Evolutionary conservation across 2,329 filamentous ascomycete genomes (phyloP), one percentile per base, ranked within the genome.

Genomic region (Venturia asperata): DNA sequence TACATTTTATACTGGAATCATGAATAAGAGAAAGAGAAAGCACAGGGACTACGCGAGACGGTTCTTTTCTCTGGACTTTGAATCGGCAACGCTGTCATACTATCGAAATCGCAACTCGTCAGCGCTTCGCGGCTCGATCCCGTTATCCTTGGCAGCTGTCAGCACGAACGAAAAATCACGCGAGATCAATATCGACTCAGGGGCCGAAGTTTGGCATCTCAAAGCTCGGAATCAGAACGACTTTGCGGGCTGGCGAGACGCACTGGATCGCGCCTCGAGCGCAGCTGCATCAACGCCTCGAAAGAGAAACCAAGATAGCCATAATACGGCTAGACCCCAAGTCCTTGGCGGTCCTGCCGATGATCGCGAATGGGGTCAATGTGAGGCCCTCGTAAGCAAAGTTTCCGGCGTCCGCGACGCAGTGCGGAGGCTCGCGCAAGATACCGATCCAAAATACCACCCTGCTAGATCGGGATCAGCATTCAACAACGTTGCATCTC

Each of bases 61-160:
- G 45, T 99, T 94, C 81, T 99, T 99, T 77, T 97, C 93, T 0
- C 82, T 99, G 64, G 94, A 99, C 75, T 97, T 92, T 74, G 92
- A 89, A 4, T 92, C 93, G 0, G 96, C 90, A 67, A 97, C 94
- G 0, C 80, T 99, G 41, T 97, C 94, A 0, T 99, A 99, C 78
- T 99, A 97, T 74, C 90, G 95, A 73, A 94, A 93, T 74, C 88
- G 91, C 58, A 93, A 95, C 73, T 96, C 93, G 5, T 95, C 93
- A 6, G 92, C 93, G 0, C 81, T 99, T 55, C 86, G 94, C 67
- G 94, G 94, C 21, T 92, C 94, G 9, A 94, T 99, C 63, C 94
- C 94, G 0, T 82, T 99, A 10, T 94, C 91, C 34, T 79, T 99
- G 63, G 94, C 94, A 19, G 94, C 91, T 5, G 89, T 99, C 66